These are phyloP conservation scores for Paecilomyces niveus DNA, from an alignment of 2,329 filamentous ascomycete genomes.

Conservation along the genomic window DNA sequence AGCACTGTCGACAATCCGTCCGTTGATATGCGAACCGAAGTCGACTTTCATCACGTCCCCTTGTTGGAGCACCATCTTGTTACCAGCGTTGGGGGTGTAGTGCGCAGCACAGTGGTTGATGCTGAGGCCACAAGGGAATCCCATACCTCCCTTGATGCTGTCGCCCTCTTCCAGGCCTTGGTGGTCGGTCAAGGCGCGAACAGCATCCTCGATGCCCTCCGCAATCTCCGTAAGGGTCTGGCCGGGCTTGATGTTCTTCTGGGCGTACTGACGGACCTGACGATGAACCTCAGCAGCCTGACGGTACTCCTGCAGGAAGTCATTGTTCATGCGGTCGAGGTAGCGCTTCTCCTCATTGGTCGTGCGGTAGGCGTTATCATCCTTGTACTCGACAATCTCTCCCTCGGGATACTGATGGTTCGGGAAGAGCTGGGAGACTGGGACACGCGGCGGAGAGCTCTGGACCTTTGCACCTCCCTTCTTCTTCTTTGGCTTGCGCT, in stretches of 20 bases:
- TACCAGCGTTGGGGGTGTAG: conserved; percentile 80
- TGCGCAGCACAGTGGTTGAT: conserved; percentile 82
- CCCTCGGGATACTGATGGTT: conserved; percentile 67
- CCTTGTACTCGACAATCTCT: conserved; percentile 68
- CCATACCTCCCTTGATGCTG: conserved; percentile 70
- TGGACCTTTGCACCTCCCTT: conserved; percentile 56
- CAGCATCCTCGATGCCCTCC: conserved; percentile 78
- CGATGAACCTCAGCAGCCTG: conserved; percentile 84
- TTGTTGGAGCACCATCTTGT: conserved; percentile 62
- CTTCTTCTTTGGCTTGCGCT: conserved; percentile 70
- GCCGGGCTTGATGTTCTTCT: conserved; percentile 73
- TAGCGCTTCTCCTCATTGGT: conserved; percentile 80
- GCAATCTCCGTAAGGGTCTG: conserved; percentile 75
- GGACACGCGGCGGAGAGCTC: conserved; percentile 68
- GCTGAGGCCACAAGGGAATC: conserved; percentile 77
- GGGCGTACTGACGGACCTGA: conserved; percentile 76
- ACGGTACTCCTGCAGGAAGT: conserved; percentile 74
- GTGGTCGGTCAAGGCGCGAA: conserved; percentile 70
- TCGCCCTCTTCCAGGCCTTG: conserved; percentile 71
- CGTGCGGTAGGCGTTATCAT: conserved; percentile 72
- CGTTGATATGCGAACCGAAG: conserved; percentile 65
- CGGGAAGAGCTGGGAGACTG: conserved; percentile 66
- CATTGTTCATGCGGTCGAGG: conserved; percentile 70
- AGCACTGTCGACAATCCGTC: conserved; percentile 63
- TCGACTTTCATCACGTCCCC: conserved; percentile 69